phyloP scores from a whole-genome alignment of 2,329 filamentous ascomycete genomes.

The Colletotrichum gigasporum region DNA sequence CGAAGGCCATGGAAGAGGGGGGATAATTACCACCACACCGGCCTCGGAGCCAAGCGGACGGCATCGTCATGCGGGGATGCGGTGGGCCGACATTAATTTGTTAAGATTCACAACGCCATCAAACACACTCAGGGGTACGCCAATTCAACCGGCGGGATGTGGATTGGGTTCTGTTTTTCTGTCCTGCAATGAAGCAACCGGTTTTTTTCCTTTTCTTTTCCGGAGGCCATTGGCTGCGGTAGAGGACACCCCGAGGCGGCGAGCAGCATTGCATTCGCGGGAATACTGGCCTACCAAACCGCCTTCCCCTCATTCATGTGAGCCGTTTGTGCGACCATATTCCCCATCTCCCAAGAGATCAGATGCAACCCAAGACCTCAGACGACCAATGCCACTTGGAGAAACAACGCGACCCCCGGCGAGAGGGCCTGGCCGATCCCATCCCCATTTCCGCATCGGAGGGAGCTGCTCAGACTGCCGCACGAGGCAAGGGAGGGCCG shows the following conservation, averaged over 20 bases:
- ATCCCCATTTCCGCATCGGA: constrained; percentile 8
- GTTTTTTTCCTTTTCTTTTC: too few species aligned
- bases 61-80: constrained; percentile 21
- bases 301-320: constrained; percentile 7
- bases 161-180: background rate
- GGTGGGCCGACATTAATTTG: constrained; percentile 6
- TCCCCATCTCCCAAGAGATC: constrained; percentile 23
- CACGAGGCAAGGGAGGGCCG: background rate
- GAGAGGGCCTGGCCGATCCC: background rate
- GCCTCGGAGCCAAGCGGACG: constrained; percentile 8
- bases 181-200: too few species aligned
- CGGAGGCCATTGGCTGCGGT: background rate
- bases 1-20: background rate
- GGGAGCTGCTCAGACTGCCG: background rate
- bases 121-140: background rate
- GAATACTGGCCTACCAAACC: background rate
- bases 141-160: background rate
- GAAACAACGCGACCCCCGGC: background rate
- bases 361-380: constrained; percentile 20
- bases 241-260: background rate
- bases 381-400: constrained; percentile 16
- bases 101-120: constrained; percentile 17
- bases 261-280: constrained; percentile 13
- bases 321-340: background rate
- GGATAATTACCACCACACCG: constrained; percentile 1